Evolutionary conservation across 306 rosid genomes (phyloP), one percentile per base, ranked within the genome.

Genomic region (Calophaca sinica): DNA sequence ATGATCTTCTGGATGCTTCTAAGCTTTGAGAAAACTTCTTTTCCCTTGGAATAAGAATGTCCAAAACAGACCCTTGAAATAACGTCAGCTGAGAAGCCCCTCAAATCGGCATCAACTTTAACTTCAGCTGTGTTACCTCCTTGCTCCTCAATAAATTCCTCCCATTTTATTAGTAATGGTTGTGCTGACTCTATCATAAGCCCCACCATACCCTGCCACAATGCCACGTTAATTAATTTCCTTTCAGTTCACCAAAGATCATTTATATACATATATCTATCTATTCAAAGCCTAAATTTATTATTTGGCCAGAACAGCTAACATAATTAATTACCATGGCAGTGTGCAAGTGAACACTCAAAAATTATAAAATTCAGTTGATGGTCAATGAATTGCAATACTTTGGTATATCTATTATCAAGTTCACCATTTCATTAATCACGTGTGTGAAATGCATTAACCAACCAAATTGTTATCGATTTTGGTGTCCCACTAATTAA

Each of bases 51-150:
- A 41, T 86, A 92, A 46, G 92, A 92, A 84, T 90, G 90, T 14
- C 99, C 99, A 66, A 94, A 94, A 78, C 96, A 94, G 60, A 91
- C 90, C 84, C 93, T 88, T 50, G 99, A 87, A 65, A 94, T 94
- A 28, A 92, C 99, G 26, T 94, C 97, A 29, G 96, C 97, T 5
- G 99, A 90, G 50, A 88, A 71, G 26, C 71, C 77, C 36, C 91
- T 87, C 74, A 94, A 68, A 73, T 89, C 93, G 49, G 52, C 89
- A 69, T 89, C 96, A 9, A 94, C 96, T 64, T 80, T 76, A 58
- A 94, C 82, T 73, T 92, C 96, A 10, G 87, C 90, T 60, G 44
- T 39, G 55, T 2, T 67, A 29, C 72, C 79, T 13, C 84, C 90
- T 62, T 81, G 79, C 0, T 13, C 83, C 61, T 84, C 91, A 46